Conservation (phyloP, 331 rosid species). For the Phaseolus coccineus region DNA sequence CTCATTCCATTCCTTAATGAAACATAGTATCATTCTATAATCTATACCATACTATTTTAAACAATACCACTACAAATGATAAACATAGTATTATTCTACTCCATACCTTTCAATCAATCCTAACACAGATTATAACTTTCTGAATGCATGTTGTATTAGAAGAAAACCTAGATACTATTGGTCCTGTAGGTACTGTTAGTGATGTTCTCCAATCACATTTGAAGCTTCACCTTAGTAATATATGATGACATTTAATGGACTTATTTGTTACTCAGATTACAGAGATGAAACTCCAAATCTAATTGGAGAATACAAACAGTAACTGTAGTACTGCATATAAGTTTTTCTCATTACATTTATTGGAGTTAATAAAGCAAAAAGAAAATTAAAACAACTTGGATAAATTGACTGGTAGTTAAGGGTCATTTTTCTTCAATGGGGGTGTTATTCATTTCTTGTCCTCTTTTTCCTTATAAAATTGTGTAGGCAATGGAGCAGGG, state of each 20-base stretch:
- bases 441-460: slow-evolving; percentile 3
- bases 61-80: not conserved
- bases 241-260: too few relatives aligned
- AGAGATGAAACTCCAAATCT: too few relatives aligned
- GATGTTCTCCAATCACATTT: too few relatives aligned
- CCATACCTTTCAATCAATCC: not conserved
- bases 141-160: not conserved
- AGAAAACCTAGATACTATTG: too few relatives aligned
- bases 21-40: not conserved
- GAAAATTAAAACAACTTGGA: not conserved
- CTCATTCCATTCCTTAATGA: not conserved
- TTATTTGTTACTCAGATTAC: too few relatives aligned
- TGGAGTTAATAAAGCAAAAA: not conserved
- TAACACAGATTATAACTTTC: not conserved
- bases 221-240: too few relatives aligned
- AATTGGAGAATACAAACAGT: too few relatives aligned
- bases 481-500: slow-evolving; percentile 62
- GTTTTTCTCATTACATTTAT: not conserved
- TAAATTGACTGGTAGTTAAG: not conserved
- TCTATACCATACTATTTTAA: not conserved
- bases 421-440: not conserved
- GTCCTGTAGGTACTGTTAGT: too few relatives aligned
- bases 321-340: too few relatives aligned
- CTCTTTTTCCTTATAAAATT: slow-evolving; percentile 22
- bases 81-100: not conserved